Base-by-base conservation (phyloP, 1,284 basidiomycete genomes). In the Sanguinoderma infundibulare region DNA sequence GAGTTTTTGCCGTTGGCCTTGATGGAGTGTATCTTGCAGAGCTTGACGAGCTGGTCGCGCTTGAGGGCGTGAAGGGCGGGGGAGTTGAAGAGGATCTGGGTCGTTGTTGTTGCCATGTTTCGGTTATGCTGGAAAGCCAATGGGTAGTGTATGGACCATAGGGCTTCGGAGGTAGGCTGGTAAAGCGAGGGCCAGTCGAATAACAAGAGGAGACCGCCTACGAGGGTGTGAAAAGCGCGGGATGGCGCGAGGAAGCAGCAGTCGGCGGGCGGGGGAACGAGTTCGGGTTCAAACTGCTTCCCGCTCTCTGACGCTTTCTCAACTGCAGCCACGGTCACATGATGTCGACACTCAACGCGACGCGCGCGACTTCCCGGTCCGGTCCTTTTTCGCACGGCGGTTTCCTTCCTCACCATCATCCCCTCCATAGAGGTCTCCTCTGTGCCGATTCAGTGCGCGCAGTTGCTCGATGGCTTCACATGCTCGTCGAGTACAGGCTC, bases 31-130 rank as follows among this genome's bases (percentile, higher is more conserved):
- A 87, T 83, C 74, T 92, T 92, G 84, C 91, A 93, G 47, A 93
- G 80, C 66, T 90, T 91, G 61, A 91, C 81, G 46, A 93, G 87
- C 69, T 93, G 91, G 53, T 91, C 86, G 52, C 91, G 87, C 72
- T 91, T 92, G 42, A 93, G 83, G 12, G 90, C 89, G 70, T 91
- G 85, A 26, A 93, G 75, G 0, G 91, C 91, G 0, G 90, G 89
- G 3, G 90, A 90, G 74, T 93, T 91, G 77, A 89, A 91, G 8
- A 93, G 75, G 54, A 93, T 92, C 68, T 90, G 81, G 0, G 88
- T 90, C 1, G 88, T 90, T 6, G 85, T 86, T 40, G 86, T 83
- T 87, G 85, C 86, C 35, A 61, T 46, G 39, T 39, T 36, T 17
- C 26, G 53, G 60, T 59, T n/a, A 35, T 44, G 5, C 44, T 4